These are phyloP conservation scores for Lactifluus rugatus DNA, from an alignment of 768 basidiomycete genomes.

Conservation along the genomic window DNA sequence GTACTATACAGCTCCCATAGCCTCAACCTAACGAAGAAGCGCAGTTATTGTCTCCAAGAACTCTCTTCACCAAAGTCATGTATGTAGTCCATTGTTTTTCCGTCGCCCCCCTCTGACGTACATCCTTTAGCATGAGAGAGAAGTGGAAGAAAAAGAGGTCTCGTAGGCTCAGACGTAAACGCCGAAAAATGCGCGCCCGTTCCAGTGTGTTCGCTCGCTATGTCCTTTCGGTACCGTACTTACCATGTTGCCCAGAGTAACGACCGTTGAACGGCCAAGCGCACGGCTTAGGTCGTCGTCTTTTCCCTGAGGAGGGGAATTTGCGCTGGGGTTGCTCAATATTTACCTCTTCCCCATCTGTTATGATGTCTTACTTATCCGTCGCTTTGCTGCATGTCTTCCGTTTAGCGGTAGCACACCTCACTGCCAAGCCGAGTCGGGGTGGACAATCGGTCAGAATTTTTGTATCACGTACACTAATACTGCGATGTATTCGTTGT, in stretches of 20 bases:
- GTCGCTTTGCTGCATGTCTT: constrained; percentile 10
- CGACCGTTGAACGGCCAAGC: constrained; percentile 11
- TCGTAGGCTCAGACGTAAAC: constrained; percentile 85
- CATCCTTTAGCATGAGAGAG: constrained; percentile 68
- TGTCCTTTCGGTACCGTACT: neutral
- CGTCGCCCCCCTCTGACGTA: neutral
- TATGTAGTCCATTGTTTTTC: constrained; percentile 8
- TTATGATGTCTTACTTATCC: neutral
- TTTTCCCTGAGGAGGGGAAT: neutral
- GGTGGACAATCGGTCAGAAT: constrained; percentile 17
- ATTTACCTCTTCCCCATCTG: neutral
- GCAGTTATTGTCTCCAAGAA: neutral
- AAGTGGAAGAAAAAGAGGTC: constrained; percentile 97
- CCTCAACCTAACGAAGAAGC: constrained; percentile 21
- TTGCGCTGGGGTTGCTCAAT: neutral
- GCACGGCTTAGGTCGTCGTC: constrained; percentile 7
- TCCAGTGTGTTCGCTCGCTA: constrained; percentile 57
- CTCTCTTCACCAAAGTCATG: constrained; percentile 19
- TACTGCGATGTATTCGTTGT: constrained; percentile 6
- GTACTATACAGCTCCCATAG: constrained; percentile 29
- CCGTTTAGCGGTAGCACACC: constrained; percentile 4
- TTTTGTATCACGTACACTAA: constrained; percentile 15
- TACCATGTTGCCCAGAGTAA: constrained; percentile 28
- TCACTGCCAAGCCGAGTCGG: constrained; percentile 19
- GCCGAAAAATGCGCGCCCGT: constrained; percentile 93